A percentile compares a stretch with the other conserved stretches of the same genome.
These are phyloP conservation scores for Diaporthe aspalathi DNA, from an alignment of 2,329 filamentous ascomycete species.

Conservation along the genomic window DNA sequence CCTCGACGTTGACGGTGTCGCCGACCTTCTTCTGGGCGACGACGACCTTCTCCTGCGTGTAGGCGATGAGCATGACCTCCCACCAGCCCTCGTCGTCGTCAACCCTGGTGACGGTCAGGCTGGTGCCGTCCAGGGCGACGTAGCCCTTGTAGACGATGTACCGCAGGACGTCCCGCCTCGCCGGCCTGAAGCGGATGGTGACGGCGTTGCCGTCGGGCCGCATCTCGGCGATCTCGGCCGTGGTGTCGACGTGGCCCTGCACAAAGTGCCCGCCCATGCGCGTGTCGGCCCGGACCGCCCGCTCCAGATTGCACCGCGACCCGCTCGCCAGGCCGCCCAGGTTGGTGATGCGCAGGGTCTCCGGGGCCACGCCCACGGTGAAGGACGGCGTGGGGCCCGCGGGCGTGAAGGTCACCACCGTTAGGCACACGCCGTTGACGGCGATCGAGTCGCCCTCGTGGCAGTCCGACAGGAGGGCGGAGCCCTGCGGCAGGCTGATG, in stretches of 20 bases:
- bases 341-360: conserved; percentile 95
- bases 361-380: conserved; percentile 93
- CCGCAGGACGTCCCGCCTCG: conserved; percentile 74
- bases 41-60: conserved; percentile 93
- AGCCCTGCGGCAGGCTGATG: conserved; percentile 75
- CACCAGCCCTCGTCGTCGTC: conserved; percentile 83
- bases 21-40: conserved; percentile 82
- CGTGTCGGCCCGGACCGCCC: conserved; percentile 88
- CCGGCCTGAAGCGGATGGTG: conserved; percentile 84
- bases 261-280: conserved; percentile 99
- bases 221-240: conserved; percentile 78
- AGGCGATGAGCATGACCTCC: conserved; percentile 98
- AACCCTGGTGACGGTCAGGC: conserved; percentile 90
- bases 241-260: conserved; percentile 95
- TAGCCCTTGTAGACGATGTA: conserved; percentile 98
- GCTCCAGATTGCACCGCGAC: conserved; percentile 89
- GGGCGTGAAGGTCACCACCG: conserved; percentile 72
- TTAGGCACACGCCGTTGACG: conserved; percentile 96
- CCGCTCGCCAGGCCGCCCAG: conserved; percentile 77
- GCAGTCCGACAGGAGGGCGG: conserved; percentile 83
- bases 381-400: conserved; percentile 63
- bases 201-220: conserved; percentile 89
- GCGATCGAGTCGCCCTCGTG: conserved; percentile 93
- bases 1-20: conserved; percentile 90
- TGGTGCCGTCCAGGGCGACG: conserved; percentile 93